Percentiles rank a stretch among this genome's conserved stretches.
Evolutionary conservation across 192 early-diverging fungal species (phyloP).

Genomic region (Rhizophagus sp.): DNA sequence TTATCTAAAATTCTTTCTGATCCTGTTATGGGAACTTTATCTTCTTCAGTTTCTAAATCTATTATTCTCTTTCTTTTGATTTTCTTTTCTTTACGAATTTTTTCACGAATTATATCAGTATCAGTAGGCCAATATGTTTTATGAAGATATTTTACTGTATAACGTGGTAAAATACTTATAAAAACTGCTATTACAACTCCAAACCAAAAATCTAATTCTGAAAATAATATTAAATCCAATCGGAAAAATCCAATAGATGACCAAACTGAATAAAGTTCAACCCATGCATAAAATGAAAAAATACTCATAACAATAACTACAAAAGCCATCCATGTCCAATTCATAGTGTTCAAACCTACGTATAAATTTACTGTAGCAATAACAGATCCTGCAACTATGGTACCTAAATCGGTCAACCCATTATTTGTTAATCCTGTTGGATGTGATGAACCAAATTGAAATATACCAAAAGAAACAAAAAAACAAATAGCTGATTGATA

Average conservation of each 20-base stretch:
- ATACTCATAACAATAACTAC: constrained; percentile 48
- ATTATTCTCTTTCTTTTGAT: not conserved
- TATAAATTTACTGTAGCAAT: constrained; percentile 79
- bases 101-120: constrained; percentile 84
- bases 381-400: constrained; percentile 68
- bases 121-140: constrained; percentile 79
- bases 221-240: constrained; percentile 60
- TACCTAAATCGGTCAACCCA: constrained; percentile 71
- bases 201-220: constrained; percentile 70
- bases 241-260: constrained; percentile 52
- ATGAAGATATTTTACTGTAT: constrained; percentile 62
- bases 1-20: not conserved
- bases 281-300: constrained; percentile 44
- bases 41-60: not conserved
- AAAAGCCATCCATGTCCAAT: constrained; percentile 75
- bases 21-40: not conserved
- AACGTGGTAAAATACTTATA: constrained; percentile 74
- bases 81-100: constrained; percentile 39
- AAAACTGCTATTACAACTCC: constrained; percentile 56
- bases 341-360: constrained; percentile 70
- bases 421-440: constrained; percentile 47
- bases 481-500: constrained; percentile 75
- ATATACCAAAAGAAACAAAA: constrained; percentile 61
- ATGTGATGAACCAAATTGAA: constrained; percentile 48
- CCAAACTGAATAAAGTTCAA: constrained; percentile 40